Conservation (phyloP, 2,329 filamentous ascomycete genomes). For the Macrophomina tecta region DNA sequence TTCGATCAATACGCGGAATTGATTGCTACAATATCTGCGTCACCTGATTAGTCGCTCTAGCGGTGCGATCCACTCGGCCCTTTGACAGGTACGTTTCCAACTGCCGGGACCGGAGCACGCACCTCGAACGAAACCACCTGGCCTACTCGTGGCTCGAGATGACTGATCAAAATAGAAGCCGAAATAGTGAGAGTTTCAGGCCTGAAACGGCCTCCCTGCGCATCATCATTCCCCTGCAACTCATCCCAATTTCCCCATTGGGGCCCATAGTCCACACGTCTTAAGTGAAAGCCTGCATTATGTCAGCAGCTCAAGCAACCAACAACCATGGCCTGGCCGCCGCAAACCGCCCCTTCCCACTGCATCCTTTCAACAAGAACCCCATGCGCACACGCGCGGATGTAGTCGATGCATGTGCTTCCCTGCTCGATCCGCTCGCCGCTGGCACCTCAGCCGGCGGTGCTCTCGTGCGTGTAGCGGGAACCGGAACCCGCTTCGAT, state of each 20-base stretch:
- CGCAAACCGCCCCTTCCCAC: slow-evolving; percentile 50
- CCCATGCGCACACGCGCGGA: slow-evolving; percentile 49
- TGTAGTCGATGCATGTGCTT: slow-evolving; percentile 50
- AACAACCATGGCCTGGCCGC: slow-evolving; percentile 32
- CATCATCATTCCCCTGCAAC: background rate
- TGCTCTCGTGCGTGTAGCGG: slow-evolving; percentile 71
- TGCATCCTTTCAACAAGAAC: slow-evolving; percentile 52
- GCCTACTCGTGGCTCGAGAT: background rate
- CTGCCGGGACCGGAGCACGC: background rate
- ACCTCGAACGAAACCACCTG: background rate
- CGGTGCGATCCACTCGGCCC: slow-evolving; percentile 6
- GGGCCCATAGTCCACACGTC: background rate
- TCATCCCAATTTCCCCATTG: slow-evolving; percentile 5
- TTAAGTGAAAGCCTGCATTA: background rate
- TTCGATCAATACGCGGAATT: background rate
- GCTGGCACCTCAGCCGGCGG: slow-evolving; percentile 73
- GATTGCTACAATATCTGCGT: slow-evolving; percentile 3
- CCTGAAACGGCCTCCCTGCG: slow-evolving; percentile 4
- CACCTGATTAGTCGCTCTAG: background rate
- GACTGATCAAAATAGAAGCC: background rate
- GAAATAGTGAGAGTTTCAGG: background rate
- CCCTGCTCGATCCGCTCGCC: slow-evolving; percentile 71
- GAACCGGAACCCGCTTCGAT: slow-evolving; percentile 77
- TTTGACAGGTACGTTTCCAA: background rate
- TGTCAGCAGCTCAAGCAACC: slow-evolving; percentile 6